Evolutionary conservation across 2,329 filamentous ascomycete species (phyloP).

Genomic region (Dendrostoma leiphaemia): DNA sequence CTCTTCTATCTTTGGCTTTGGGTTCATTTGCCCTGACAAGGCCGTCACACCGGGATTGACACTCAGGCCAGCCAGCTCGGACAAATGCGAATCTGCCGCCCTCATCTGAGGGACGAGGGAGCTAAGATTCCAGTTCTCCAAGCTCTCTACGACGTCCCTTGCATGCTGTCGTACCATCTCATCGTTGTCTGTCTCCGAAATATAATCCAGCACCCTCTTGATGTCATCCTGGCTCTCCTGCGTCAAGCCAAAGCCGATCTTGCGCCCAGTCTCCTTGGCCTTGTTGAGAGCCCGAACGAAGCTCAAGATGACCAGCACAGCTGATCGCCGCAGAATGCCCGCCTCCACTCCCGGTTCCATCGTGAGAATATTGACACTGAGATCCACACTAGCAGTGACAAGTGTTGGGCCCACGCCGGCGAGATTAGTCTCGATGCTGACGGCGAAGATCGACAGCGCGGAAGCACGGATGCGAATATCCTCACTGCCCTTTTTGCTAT

Average conservation of each 20-base stretch:
- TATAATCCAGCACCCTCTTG: constrained; percentile 59
- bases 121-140: constrained; percentile 58
- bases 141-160: constrained; percentile 62
- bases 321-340: constrained; percentile 65
- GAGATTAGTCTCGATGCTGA: constrained; percentile 59
- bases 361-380: constrained; percentile 60
- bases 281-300: constrained; percentile 60
- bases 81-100: constrained; percentile 18
- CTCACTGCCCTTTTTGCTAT: constrained; percentile 62
- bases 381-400: constrained; percentile 57
- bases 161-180: constrained; percentile 68
- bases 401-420: constrained; percentile 51
- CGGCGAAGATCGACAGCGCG: constrained; percentile 63
- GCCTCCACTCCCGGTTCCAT: constrained; percentile 60
- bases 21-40: constrained; percentile 4
- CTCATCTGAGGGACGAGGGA: constrained; percentile 21
- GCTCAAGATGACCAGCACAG: constrained; percentile 60
- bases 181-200: constrained; percentile 65
- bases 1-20: constrained; percentile 54
- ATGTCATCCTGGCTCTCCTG: constrained; percentile 59
- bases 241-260: constrained; percentile 53
- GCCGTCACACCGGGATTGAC: constrained; percentile 31
- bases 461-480: constrained; percentile 70
- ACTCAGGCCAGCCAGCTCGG: constrained; percentile 41
- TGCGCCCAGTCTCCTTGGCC: constrained; percentile 44